phyloP scores from a whole-genome alignment of 2,329 filamentous ascomycete species.

The Diplocarpon mali region DNA sequence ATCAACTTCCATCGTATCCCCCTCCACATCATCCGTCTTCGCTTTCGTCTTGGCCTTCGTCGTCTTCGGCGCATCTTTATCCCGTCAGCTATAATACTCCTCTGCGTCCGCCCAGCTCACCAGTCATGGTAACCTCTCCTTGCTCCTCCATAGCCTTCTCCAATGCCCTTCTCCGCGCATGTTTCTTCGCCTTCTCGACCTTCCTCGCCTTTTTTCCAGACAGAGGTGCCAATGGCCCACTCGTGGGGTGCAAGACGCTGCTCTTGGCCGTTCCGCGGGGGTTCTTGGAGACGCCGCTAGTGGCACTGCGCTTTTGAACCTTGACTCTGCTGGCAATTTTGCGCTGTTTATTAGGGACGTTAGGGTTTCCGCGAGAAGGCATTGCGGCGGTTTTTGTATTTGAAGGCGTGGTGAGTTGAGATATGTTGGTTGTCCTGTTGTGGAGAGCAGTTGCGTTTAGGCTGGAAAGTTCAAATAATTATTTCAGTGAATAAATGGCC shows the following conservation, averaged over 20 bases:
- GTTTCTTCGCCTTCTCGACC: constrained; percentile 24
- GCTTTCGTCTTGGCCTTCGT: constrained; percentile 15
- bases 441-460: too few relatives aligned
- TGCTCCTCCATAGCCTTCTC: constrained; percentile 25
- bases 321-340: constrained; percentile 24
- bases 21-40: constrained; percentile 4
- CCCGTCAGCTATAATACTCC: constrained; percentile 1
- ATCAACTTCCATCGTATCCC: constrained; percentile 20
- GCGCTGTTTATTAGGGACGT: constrained; percentile 27
- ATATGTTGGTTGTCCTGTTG: too few relatives aligned
- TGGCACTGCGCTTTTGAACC: constrained; percentile 24
- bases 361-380: constrained; percentile 27
- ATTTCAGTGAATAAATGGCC: too few relatives aligned
- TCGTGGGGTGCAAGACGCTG: constrained; percentile 25
- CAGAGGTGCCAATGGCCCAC: constrained; percentile 24
- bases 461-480: constrained; percentile 1
- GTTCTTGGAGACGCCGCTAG: constrained; percentile 24
- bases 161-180: constrained; percentile 25
- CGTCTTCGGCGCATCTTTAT: constrained; percentile 22
- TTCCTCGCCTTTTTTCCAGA: constrained; percentile 28
- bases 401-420: constrained; percentile 1
- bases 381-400: constrained; percentile 17
- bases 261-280: constrained; percentile 23
- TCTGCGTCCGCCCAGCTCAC: constrained; percentile 13
- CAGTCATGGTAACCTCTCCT: constrained; percentile 27